Evolutionary conservation across 2,329 filamentous ascomycete species (phyloP).

Genomic region (Ophiosphaerella narmari): DNA sequence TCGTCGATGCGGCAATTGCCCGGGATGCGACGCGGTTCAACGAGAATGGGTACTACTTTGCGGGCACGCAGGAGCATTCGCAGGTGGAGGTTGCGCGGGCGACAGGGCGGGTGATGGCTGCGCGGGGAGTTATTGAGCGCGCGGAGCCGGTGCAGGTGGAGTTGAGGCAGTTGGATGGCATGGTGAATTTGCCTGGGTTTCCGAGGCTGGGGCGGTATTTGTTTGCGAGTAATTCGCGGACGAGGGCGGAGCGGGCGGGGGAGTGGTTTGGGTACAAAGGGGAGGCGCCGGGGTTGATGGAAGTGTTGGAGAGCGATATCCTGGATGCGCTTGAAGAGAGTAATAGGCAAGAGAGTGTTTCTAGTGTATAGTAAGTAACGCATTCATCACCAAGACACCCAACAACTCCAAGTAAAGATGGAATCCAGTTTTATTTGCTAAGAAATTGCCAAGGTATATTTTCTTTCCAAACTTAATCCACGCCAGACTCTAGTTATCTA

Average conservation of each 20-base stretch:
- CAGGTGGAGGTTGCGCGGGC: constrained; percentile 34
- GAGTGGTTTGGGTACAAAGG: constrained; percentile 63
- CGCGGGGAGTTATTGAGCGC: constrained; percentile 25
- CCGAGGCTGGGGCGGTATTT: constrained; percentile 39
- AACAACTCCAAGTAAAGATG: background rate
- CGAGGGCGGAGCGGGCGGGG: constrained; percentile 57
- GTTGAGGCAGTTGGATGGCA: constrained; percentile 32
- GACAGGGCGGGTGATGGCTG: constrained; percentile 31
- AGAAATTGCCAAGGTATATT: constrained; percentile 1
- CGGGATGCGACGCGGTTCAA: constrained; percentile 60
- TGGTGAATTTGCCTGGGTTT: constrained; percentile 21
- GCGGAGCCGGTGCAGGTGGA: constrained; percentile 27
- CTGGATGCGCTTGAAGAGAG: constrained; percentile 15
- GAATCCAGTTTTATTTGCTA: background rate
- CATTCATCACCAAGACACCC: no score
- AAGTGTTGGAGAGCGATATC: constrained; percentile 40
- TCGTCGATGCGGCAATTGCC: constrained; percentile 59
- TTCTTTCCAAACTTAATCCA: constrained; percentile 13
- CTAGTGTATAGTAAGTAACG: no score
- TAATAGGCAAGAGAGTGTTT: background rate
- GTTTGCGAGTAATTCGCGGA: constrained; percentile 59
- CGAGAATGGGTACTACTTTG: constrained; percentile 54
- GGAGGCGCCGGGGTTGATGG: constrained; percentile 53
- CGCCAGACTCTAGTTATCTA: constrained; percentile 18
- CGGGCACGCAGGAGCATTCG: constrained; percentile 42